Evolutionary conservation across 2,329 filamentous ascomycete species (phyloP), one percentile per base, ranked within the genome.

Genomic region (Trichoderma harzianum): DNA sequence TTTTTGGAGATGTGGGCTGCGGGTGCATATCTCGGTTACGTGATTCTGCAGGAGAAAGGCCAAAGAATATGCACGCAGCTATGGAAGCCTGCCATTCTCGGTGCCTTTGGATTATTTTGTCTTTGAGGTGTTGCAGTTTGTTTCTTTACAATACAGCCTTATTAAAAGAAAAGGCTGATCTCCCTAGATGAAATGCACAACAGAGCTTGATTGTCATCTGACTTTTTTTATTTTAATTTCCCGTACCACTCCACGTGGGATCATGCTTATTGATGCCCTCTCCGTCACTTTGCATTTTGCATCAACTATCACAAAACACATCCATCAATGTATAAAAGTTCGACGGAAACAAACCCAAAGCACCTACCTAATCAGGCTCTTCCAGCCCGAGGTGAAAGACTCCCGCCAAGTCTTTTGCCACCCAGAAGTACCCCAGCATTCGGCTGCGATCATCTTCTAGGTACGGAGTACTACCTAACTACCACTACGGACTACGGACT

Each of bases 321-420:
- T 43, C 39, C 39, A 43, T 43, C 16, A n/a, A 10, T 6, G 7
- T 18, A n/a, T 24, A 18, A 39, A 26, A 21, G 6, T 18, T 11
- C 6, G 24, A 63, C n/a, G 7, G 7, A 62, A 63, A 28, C 8
- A 62, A 43, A 43, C 12, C 47, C 5, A 53, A 4, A 47, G 8
- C 57, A 69, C 66, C 66, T 69, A 61, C 66, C 66, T 53, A 32
- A 53, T 69, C 26, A 28, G 36, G 66, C 36, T 36, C 39, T 14
- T 36, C 66, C 66, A 61, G 55, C 66, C 66, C 57, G 18, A 51
- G 39, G 39, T 51, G 39, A 51, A 47, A 43, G 26, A 51, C 28
- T 34, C 34, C n/a, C 30, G 61, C 24, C 39, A 62, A 62, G 32
- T 18, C 16, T 51, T 65, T 43, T 43, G 36, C 61, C 61, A 63